Evolutionary conservation across 495 filamentous ascomycete genomes (phyloP).

Genomic region (Alectoria sarmentosa): DNA sequence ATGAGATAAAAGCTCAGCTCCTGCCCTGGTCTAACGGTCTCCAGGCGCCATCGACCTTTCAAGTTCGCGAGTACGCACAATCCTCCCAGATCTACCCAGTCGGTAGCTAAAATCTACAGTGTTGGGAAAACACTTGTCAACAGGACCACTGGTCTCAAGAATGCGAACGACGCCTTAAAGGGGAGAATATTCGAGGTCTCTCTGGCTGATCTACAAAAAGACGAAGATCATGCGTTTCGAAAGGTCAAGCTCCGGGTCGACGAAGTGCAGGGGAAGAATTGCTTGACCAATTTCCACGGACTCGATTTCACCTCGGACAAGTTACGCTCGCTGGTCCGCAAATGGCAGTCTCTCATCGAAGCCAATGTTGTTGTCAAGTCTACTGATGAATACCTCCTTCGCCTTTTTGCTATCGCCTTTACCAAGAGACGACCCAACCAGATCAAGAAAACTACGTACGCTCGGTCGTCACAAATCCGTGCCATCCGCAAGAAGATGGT

Average conservation of each 20-base stretch:
- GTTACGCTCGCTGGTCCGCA: conserved; percentile 95
- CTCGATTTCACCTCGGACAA: conserved; percentile 99
- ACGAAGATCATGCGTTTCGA: conserved; percentile 98
- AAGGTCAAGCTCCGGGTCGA: conserved; percentile 99
- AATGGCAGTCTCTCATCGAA: conserved; percentile 99
- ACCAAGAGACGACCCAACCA: conserved; percentile 98
- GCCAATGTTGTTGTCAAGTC: conserved; percentile 99
- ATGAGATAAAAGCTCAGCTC: conserved; percentile 22
- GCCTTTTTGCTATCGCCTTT: conserved; percentile 97
- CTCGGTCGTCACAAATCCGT: conserved; percentile 89
- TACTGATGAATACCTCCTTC: conserved; percentile 97
- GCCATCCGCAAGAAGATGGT: conserved; percentile 99
- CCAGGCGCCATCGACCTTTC: conserved; percentile 91
- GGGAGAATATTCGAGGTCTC: conserved; percentile 98
- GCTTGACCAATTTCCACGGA: conserved; percentile 99
- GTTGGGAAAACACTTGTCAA: conserved; percentile 99
- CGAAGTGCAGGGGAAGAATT: conserved; percentile 99
- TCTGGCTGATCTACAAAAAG: conserved; percentile 96
- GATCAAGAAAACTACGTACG: conserved; percentile 99
- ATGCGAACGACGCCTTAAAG: conserved; percentile 98
- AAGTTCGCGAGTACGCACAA: conserved; percentile 81
- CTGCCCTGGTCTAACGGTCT: conserved; percentile 26
- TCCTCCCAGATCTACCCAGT: conserved; percentile 14
- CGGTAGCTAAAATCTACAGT: conserved; percentile 41
- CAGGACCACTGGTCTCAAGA: conserved; percentile 98